Evolutionary conservation across 2,329 filamentous ascomycete species (phyloP).

Genomic region (Phialocephala subalpina): DNA sequence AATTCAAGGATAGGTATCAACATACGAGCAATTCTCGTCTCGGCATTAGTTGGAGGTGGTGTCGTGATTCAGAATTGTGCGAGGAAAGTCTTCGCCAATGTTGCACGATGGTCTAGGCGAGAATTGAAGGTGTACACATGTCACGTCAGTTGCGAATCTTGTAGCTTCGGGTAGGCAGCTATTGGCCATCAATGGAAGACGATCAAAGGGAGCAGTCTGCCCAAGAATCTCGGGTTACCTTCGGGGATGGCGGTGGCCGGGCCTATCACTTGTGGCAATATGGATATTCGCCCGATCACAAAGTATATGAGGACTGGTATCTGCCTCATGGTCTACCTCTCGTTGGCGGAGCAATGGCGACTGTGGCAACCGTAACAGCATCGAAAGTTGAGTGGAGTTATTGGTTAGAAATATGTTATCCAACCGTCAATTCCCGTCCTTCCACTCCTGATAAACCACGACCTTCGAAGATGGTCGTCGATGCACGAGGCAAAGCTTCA

Average conservation of each 20-base stretch:
- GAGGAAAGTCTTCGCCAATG: background rate
- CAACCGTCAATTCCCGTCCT: background rate
- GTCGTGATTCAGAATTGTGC: background rate
- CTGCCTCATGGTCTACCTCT: background rate
- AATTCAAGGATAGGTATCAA: background rate
- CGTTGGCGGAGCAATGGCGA: background rate
- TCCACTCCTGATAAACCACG: background rate
- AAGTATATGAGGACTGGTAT: background rate
- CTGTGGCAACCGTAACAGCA: background rate
- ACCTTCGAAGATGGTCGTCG: background rate
- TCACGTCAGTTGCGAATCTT: background rate
- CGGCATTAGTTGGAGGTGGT: background rate
- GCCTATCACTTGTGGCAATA: background rate
- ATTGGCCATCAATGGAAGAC: background rate
- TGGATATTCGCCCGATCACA: background rate
- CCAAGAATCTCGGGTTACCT: background rate
- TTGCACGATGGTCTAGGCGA: conserved; percentile 4
- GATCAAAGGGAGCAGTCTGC: background rate
- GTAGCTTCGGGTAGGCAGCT: background rate
- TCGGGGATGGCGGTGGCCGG: background rate
- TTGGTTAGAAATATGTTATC: conserved; percentile 6
- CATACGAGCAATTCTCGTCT: background rate
- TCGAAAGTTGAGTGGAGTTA: background rate
- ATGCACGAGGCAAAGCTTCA: conserved; percentile 4
- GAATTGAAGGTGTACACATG: background rate